Evolutionary conservation across 2,329 filamentous ascomycete species (phyloP).

Genomic region (Fusarium pininemorale): DNA sequence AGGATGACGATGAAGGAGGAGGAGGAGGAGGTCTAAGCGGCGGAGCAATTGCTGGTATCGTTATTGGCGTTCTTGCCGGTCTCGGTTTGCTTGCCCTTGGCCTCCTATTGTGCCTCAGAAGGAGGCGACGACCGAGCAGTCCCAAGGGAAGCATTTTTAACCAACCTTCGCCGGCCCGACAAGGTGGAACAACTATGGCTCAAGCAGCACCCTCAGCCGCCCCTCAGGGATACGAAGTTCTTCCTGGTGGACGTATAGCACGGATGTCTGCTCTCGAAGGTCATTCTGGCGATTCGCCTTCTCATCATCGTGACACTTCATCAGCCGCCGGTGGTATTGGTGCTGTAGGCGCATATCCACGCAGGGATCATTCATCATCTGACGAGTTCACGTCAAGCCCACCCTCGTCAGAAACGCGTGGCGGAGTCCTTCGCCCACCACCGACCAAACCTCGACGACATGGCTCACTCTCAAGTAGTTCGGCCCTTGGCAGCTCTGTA

Average conservation of each 20-base stretch:
- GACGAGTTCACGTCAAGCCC: constrained; percentile 78
- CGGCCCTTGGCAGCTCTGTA: constrained; percentile 75
- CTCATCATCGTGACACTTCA: constrained; percentile 57
- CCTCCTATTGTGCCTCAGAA: constrained; percentile 71
- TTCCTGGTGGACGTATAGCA: constrained; percentile 89
- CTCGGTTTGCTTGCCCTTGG: constrained; percentile 74
- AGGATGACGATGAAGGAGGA: constrained; percentile 31
- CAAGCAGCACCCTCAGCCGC: constrained; percentile 45
- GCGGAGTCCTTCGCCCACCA: constrained; percentile 66
- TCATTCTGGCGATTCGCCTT: constrained; percentile 69
- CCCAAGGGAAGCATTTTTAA: constrained; percentile 84
- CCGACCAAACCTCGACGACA: constrained; percentile 72
- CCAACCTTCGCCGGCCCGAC: constrained; percentile 80
- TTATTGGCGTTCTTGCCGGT: constrained; percentile 80
- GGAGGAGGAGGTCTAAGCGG: constrained; percentile 66
- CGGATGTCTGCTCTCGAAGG: constrained; percentile 95
- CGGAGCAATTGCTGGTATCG: constrained; percentile 91
- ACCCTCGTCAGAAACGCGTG: constrained; percentile 66
- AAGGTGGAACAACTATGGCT: constrained; percentile 53
- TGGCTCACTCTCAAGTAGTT: constrained; percentile 90
- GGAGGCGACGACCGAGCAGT: constrained; percentile 65
- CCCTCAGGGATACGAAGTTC: constrained; percentile 72
- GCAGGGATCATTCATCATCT: constrained; percentile 70
- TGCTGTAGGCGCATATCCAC: constrained; percentile 60
- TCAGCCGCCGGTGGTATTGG: constrained; percentile 50